Conservation (phyloP, 345 rosid species). For the Gossypium bickii region DNA sequence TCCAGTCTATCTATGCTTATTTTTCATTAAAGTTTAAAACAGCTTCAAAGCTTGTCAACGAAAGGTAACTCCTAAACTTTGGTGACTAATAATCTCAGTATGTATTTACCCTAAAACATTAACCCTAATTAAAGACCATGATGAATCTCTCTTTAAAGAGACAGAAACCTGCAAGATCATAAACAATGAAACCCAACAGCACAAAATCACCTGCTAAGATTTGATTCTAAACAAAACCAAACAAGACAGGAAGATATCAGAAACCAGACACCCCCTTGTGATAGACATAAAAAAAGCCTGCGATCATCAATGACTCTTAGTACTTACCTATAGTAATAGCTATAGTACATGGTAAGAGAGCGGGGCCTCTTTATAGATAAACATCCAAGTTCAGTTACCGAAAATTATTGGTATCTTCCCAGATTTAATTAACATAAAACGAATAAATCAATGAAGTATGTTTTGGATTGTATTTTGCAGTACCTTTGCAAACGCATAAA, state of each 20-base stretch:
- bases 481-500: neutral
- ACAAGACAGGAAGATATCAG: neutral
- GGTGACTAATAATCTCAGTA: neutral
- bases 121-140: slow-evolving; percentile 16
- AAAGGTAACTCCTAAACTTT: neutral
- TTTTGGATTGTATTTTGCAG: neutral
- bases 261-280: slow-evolving; percentile 12
- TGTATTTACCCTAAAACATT: neutral
- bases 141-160: neutral
- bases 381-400: neutral
- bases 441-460: neutral
- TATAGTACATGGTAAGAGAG: neutral
- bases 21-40: neutral
- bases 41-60: neutral
- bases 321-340: slow-evolving; percentile 1
- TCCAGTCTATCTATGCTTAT: neutral
- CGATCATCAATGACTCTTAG: neutral
- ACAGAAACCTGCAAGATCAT: slow-evolving; percentile 10
- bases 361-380: neutral
- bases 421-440: neutral
- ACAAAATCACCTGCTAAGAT: slow-evolving; percentile 14
- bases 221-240: neutral
- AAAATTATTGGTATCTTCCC: neutral
- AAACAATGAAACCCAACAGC: slow-evolving; percentile 9
- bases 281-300: slow-evolving; percentile 17